Base-by-base conservation (phyloP, 2,329 filamentous ascomycete species). In the Aspergillus sp. region DNA sequence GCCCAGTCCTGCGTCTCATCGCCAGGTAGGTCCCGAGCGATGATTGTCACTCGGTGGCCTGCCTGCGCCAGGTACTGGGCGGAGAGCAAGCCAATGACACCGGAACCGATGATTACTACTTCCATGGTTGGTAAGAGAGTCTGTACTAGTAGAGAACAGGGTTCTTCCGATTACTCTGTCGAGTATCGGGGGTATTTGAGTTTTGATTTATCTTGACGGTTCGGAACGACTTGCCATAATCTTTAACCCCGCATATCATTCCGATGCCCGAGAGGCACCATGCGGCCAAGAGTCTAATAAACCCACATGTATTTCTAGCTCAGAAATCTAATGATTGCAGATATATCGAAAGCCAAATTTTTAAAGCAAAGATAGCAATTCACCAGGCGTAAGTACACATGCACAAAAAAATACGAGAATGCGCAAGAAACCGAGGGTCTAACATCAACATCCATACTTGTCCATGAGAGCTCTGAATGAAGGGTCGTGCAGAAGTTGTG, bases 401-500 rank as follows among this genome's bases (percentile, higher is more conserved):
- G 20, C 35, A 47, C 49, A 45, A 51, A 46, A 13, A 22, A 19
- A 11, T 10, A 44, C n/a, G n/a, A 35, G 22, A 54, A 60, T 8
- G 26, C 6, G 10, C 26, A 41, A 10, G 6, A 14, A 4, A 20
- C 19, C 3, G 19, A 47, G 45, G 32, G 46, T 30, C 45, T n/a
- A 51, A 32, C 40, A 52, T 63, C 51, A 65, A 58, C 61, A 61
- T 41, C 56, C 57, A 52, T 68, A 63, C 47, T 40, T 62, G 2
- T 64, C 54, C 61, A 67, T 66, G 26, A 67, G 51, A 53, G 60
- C 60, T 49, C 55, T 64, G 44, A 64, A 68, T 30, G 60, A 63
- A 50, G 62, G 54, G 32, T 69, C 63, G 20, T 47, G 54, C 49
- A 67, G 45, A 61, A 68, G 63, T 36, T 66, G 50, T 16, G 50